Evolutionary conservation across 441 rosid genomes (phyloP), one percentile per base, ranked within the genome.

Genomic region (Breynia disticha): DNA sequence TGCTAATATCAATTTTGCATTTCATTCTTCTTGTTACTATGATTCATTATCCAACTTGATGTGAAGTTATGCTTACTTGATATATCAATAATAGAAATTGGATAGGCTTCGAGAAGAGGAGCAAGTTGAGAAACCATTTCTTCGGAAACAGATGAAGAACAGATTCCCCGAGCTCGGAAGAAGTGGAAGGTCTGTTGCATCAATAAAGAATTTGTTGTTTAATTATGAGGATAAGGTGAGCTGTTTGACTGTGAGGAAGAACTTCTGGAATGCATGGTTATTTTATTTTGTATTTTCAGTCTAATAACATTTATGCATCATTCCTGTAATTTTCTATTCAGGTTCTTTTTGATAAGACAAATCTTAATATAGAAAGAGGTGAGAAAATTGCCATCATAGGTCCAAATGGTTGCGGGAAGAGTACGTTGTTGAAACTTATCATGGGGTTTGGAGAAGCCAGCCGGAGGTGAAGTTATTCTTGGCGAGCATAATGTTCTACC

Each of bases 401-500:
- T 37, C 98, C 98, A 10, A 91, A 91, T 61, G 98, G 96, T 5
- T 91, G 98, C 43, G 98, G 98, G 32, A 87, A 91, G 56, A 91
- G 98, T 56, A 87, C 96, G 7, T 78, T 91, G 55, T 72, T 87
- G 75, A 91, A 84, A 70, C 66, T 91, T 52, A 82, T 91, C 38
- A 83, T 86, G 94, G 94, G 94, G 81, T 45, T 62, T 82, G 50
- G 84, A 75, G 80, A 87, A 87, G 78, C 83, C 89, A 43, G 46
- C 14, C 16, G 72, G 65, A 21, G 98, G 98, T 50, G 86, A 83
- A 67, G 76, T 91, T 57, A 38, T 80, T 46, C 86, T 82, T 1
- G 95, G 98, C 64, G 96, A 87, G 68, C 91, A 91, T 76, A 91
- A 86, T 70, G 95, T 91, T 41, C 67, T 91, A 21, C 98, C 94